Evolutionary conservation across 768 basidiomycete genomes (phyloP).

Genomic region (Lactarius evosmus): DNA sequence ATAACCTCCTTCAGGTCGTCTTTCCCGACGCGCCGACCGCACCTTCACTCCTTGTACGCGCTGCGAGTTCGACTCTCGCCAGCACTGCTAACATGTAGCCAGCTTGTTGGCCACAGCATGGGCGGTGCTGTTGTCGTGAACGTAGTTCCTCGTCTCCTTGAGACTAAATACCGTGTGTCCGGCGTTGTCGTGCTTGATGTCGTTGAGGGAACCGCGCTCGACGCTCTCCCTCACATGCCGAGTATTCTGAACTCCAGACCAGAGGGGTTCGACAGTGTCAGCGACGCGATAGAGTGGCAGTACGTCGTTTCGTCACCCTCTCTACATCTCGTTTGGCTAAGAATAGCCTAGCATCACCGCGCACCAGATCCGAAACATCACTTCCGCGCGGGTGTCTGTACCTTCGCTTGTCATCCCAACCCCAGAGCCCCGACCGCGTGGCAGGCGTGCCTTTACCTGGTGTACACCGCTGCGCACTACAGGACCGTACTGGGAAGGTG

Average conservation of each 20-base stretch:
- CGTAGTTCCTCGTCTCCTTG: slow-evolving; percentile 62
- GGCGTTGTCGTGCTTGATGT: slow-evolving; percentile 85
- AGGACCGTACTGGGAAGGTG: slow-evolving; percentile 87
- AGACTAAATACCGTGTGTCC: slow-evolving; percentile 63
- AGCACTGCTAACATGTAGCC: background rate
- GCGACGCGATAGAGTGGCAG: slow-evolving; percentile 96
- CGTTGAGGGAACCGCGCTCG: slow-evolving; percentile 90
- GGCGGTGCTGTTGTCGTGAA: slow-evolving; percentile 87
- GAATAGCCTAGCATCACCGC: slow-evolving; percentile 58
- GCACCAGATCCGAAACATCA: slow-evolving; percentile 74
- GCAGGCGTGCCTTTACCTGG: slow-evolving; percentile 59
- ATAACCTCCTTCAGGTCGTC: slow-evolving; percentile 61
- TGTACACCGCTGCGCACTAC: slow-evolving; percentile 80
- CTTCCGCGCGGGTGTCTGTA: slow-evolving; percentile 86
- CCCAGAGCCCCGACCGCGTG: slow-evolving; percentile 34
- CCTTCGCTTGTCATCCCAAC: slow-evolving; percentile 67
- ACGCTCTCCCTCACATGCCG: slow-evolving; percentile 92
- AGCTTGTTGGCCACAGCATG: slow-evolving; percentile 96
- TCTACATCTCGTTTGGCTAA: background rate
- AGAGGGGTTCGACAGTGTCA: slow-evolving; percentile 74
- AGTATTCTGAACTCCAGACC: slow-evolving; percentile 82
- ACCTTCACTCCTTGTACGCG: slow-evolving; percentile 72
- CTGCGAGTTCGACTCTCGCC: background rate
- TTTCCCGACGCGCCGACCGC: slow-evolving; percentile 61
- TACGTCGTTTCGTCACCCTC: slow-evolving; percentile 41